Evolutionary conservation across 2,329 filamentous ascomycete genomes (phyloP).

Genomic region (Tolypocladium ovalisporum): DNA sequence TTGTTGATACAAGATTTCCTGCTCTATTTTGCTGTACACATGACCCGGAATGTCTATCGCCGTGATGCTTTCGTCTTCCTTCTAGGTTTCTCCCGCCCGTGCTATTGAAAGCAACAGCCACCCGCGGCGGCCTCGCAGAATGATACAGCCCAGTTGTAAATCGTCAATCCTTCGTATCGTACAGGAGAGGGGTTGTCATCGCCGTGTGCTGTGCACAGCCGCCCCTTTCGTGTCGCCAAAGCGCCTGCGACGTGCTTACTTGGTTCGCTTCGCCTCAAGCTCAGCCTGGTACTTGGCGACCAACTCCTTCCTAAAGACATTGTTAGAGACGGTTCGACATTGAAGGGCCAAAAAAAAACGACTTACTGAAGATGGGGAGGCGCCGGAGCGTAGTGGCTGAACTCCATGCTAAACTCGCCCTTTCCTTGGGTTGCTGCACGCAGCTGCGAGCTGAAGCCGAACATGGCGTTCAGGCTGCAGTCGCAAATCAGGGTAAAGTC

Average conservation of each 20-base stretch:
- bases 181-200: neutral
- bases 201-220: neutral
- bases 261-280: conserved; percentile 44
- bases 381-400: conserved; percentile 86
- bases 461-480: conserved; percentile 94
- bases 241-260: conserved; percentile 23
- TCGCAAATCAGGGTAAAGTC: conserved; percentile 91
- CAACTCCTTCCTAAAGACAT: conserved; percentile 39
- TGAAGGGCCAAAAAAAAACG: no score
- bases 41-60: neutral
- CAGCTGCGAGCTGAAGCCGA: conserved; percentile 86
- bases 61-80: neutral
- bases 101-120: neutral
- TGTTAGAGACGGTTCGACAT: conserved; percentile 2
- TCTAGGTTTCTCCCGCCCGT: neutral
- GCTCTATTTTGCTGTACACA: neutral
- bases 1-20: neutral
- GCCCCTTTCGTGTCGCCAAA: neutral
- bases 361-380: conserved; percentile 81
- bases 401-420: conserved; percentile 98
- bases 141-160: neutral
- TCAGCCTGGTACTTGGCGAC: conserved; percentile 49
- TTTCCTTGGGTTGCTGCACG: conserved; percentile 94
- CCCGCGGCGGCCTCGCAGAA: neutral
- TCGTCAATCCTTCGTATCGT: neutral